These are phyloP conservation scores for Suhomyces choctaworum DNA, from an alignment of 1,139 yeast species.

Conservation along the genomic window DNA sequence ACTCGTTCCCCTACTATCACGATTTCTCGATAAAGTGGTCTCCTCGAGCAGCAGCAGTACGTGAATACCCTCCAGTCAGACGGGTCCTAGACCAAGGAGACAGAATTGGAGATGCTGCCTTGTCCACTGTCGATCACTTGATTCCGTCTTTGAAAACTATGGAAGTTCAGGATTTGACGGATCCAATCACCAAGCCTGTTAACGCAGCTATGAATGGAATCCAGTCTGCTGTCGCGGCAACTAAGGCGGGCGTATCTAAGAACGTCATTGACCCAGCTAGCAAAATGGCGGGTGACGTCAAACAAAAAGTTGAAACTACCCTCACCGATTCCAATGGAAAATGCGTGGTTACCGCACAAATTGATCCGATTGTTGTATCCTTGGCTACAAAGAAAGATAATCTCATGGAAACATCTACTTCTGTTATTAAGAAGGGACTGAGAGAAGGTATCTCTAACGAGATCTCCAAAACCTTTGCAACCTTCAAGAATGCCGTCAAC, in stretches of 20 bases:
- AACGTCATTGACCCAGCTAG: conserved; percentile 45
- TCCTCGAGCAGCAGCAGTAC: conserved; percentile 16
- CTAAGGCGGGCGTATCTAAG: conserved; percentile 6
- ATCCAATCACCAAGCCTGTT: conserved; percentile 47
- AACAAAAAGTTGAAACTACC: conserved; percentile 31
- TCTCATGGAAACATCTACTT: conserved; percentile 44
- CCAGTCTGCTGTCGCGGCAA: conserved; percentile 3
- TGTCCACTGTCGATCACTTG: conserved; percentile 37
- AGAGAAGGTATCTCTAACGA: conserved; percentile 52
- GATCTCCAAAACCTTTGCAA: conserved; percentile 46
- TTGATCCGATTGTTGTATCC: conserved; percentile 66
- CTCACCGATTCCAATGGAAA: conserved; percentile 9
- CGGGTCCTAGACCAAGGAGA: conserved; percentile 29
- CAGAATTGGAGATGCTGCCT: conserved; percentile 30
- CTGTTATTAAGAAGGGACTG: conserved; percentile 46
- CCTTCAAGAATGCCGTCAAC: conserved; percentile 40
- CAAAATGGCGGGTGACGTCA: conserved; percentile 36
- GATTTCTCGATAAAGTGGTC: conserved; percentile 16
- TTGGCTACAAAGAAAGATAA: conserved; percentile 55
- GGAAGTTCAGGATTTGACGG: conserved; percentile 40
- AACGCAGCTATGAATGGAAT: conserved; percentile 30
- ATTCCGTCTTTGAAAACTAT: conserved; percentile 40
- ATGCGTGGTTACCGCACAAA: conserved; percentile 32
- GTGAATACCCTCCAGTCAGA: conserved; percentile 30
- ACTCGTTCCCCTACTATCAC: conserved; percentile 23